phyloP scores from a whole-genome alignment of 805 yeast genomes.

The Yarrowia bubula region DNA sequence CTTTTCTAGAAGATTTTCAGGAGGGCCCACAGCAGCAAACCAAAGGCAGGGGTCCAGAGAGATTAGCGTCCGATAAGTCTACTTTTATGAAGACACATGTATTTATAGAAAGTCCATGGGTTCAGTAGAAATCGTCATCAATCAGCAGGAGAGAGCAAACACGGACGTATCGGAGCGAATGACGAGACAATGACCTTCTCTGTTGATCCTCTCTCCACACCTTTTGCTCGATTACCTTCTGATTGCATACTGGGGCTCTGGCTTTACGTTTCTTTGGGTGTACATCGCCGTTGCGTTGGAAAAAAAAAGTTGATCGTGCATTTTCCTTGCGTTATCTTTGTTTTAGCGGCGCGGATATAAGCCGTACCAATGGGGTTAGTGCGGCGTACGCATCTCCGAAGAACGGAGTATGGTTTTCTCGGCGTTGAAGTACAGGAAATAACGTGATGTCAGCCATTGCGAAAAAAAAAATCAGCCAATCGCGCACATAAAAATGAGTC shows the following conservation, averaged over 20 bases:
- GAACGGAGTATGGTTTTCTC: neutral
- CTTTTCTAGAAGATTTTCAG: slow-evolving; percentile 1
- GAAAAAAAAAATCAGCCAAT: too few species aligned
- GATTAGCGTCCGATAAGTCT: neutral
- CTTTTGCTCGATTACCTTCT: neutral
- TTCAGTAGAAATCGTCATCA: too few species aligned
- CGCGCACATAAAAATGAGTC: too few species aligned
- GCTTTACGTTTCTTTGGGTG: neutral
- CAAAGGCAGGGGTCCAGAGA: neutral
- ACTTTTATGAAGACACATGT: neutral
- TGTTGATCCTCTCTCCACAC: neutral
- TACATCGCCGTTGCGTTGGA: neutral
- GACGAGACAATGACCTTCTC: too few species aligned
- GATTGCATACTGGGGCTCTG: neutral
- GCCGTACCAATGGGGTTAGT: neutral
- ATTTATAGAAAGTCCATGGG: too few species aligned
- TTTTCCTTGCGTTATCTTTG: neutral
- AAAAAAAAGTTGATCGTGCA: neutral
- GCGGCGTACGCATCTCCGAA: neutral
- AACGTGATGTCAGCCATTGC: neutral
- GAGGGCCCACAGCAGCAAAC: neutral
- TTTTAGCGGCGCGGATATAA: neutral
- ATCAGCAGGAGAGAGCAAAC: too few species aligned
- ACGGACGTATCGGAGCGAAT: too few species aligned
- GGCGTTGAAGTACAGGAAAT: neutral